Evolutionary conservation across 495 filamentous ascomycete species (phyloP), one percentile per base, ranked within the genome.

Genomic region (Platismatia glauca): DNA sequence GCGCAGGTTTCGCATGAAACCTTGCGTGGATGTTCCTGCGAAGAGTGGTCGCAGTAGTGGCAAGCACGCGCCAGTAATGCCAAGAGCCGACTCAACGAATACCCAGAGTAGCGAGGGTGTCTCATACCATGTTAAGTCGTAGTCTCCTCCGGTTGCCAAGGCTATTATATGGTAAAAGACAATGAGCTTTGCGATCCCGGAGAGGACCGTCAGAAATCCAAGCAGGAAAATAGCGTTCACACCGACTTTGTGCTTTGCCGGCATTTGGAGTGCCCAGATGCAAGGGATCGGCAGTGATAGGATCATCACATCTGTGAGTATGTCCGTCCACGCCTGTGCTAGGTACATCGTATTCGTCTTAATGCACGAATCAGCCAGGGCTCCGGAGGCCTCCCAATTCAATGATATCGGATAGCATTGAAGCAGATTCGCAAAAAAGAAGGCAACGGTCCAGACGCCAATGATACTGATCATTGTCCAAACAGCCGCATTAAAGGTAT

Each of bases 21-120:
- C 55, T 31, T 16, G 13, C 11, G 34, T 41, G 12, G 55, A 58
- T 16, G 35, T 41, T 18, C 55, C 35, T 15, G 55, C 4, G 34
- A 58, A 58, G 0, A 60, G 38, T 13, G 58, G 58, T 34, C 71
- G 64, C 44, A 73, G 64, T 27, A 74, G 63, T 33, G 77, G 78
- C 20, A 79, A 68, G 58, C 72, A 78, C 38, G 75, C 77, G 66
- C 75, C 77, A 60, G 79, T 72, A 46, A 78, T 72, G 27, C 73
- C 74, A 24, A 77, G 58, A 66, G 76, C 74, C 20, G 71, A 60
- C 60, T 79, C 77, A 50, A 77, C 65, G 16, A 77, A 69, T 5
- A 72, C 73, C 77, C 76, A 80, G 5, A 41, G 29, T 12, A 58
- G 37, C 33, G 64, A 48, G 18, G 61, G 59, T 20, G 66, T 66